phyloP scores from a whole-genome alignment of 192 early-diverging fungal species.

The Linnemannia schmuckeri region DNA sequence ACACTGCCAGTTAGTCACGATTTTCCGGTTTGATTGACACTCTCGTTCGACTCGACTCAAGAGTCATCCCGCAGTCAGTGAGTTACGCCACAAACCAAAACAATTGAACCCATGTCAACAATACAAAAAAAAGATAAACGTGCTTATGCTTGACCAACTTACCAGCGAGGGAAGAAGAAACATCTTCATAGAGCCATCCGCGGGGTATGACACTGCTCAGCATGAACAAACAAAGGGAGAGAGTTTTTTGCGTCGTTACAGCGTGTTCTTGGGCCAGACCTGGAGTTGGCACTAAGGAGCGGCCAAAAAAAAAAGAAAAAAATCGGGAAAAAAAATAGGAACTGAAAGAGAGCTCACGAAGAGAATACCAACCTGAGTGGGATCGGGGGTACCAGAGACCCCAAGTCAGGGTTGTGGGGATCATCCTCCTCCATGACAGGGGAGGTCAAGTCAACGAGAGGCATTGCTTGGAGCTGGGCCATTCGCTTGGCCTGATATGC shows the following conservation, averaged over 20 bases:
- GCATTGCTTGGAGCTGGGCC: conserved; percentile 21
- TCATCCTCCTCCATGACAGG: conserved; percentile 52
- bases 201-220: conserved; percentile 54
- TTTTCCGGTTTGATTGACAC: not conserved
- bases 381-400: conserved; percentile 25
- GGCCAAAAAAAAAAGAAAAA: not conserved
- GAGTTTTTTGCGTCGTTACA: conserved; percentile 50
- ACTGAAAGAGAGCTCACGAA: not conserved
- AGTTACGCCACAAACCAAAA: conserved; percentile 12
- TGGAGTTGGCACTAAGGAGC: not conserved
- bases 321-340: not conserved
- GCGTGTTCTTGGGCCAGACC: conserved; percentile 10
- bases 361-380: conserved; percentile 49
- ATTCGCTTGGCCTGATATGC: conserved; percentile 45
- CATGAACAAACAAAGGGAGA: conserved; percentile 34
- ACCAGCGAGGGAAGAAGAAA: conserved; percentile 29
- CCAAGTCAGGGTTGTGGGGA: conserved; percentile 5
- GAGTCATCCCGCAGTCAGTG: not conserved
- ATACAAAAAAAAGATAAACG: conserved; percentile 11
- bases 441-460: conserved; percentile 43
- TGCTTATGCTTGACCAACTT: conserved; percentile 23
- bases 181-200: conserved; percentile 53
- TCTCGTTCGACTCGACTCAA: not conserved
- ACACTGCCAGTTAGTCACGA: not conserved
- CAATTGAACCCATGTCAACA: not conserved